Evolutionary conservation across 2,329 filamentous ascomycete genomes (phyloP).

Genomic region (Trichophyton schoenleinii): DNA sequence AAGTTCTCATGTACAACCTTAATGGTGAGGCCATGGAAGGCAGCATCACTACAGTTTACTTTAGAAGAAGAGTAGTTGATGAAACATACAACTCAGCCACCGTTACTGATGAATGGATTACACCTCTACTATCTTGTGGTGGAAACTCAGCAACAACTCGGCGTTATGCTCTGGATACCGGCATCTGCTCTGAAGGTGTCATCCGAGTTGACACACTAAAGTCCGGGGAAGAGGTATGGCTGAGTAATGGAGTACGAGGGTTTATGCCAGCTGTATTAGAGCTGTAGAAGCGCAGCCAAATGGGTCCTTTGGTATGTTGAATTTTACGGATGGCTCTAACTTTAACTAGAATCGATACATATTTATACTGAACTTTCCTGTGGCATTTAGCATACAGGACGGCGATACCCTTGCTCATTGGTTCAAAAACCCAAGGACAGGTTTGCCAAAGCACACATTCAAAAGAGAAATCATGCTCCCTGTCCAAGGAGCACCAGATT

Average conservation of each 20-base stretch:
- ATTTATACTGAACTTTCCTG: neutral
- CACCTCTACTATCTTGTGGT: slow-evolving; percentile 62
- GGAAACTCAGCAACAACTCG: slow-evolving; percentile 74
- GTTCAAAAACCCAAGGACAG: neutral
- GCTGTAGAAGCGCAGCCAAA: neutral
- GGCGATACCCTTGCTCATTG: neutral
- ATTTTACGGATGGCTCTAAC: neutral
- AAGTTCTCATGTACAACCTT: slow-evolving; percentile 63
- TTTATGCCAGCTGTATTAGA: slow-evolving; percentile 42
- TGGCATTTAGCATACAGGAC: neutral
- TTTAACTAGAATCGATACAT: neutral
- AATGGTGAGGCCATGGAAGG: slow-evolving; percentile 68
- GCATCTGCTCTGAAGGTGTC: slow-evolving; percentile 53
- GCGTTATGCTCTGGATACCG: slow-evolving; percentile 63
- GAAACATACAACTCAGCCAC: neutral
- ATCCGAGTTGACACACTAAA: slow-evolving; percentile 49
- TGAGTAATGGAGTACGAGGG: slow-evolving; percentile 78
- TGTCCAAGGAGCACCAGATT: slow-evolving; percentile 51
- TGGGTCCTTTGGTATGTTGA: neutral
- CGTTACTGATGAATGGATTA: slow-evolving; percentile 53
- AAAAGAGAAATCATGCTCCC: neutral
- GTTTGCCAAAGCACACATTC: too few relatives aligned
- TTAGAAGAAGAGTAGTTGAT: slow-evolving; percentile 44
- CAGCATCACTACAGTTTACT: slow-evolving; percentile 69
- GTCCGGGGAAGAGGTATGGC: slow-evolving; percentile 68